Evolutionary conservation across 78 protist genomes (phyloP).

Genomic region (Dictyostelium citrinum): DNA sequence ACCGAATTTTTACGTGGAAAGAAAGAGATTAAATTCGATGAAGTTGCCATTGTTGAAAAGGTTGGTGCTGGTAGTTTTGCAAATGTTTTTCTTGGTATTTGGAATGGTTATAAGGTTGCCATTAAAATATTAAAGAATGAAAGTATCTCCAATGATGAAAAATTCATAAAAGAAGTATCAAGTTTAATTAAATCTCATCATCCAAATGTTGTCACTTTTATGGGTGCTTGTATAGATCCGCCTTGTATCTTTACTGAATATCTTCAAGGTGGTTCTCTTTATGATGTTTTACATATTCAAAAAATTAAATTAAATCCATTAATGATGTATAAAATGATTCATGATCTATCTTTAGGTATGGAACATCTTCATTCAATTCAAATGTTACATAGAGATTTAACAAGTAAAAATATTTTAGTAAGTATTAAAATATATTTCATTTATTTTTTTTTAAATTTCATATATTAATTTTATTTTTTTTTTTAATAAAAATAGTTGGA

Average conservation of each 20-base stretch:
- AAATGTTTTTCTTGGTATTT: conserved; percentile 16
- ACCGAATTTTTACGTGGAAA: not conserved
- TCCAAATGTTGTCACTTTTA: not conserved
- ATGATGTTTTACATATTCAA: conserved; percentile 5
- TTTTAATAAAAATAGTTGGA: not conserved
- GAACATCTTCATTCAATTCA: not conserved
- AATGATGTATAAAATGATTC: conserved; percentile 19
- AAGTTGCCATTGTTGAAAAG: conserved; percentile 10
- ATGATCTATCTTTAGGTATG: conserved; percentile 14
- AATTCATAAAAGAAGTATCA: conserved; percentile 35
- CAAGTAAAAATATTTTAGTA: conserved; percentile 49
- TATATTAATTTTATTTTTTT: not conserved
- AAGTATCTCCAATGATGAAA: conserved; percentile 1
- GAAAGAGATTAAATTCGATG: conserved; percentile 12
- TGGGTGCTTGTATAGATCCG: not conserved
- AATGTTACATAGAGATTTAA: conserved; percentile 31
- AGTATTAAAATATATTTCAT: no score
- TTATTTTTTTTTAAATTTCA: not conserved
- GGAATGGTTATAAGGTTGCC: conserved; percentile 15
- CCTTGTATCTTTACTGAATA: conserved; percentile 21
- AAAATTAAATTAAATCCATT: conserved; percentile 7
- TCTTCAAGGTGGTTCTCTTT: conserved; percentile 9
- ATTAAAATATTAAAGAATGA: conserved; percentile 38
- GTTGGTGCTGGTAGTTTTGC: conserved; percentile 48
- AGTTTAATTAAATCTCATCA: conserved; percentile 33